A percentile compares a stretch with the other conserved stretches of the same genome.
These are phyloP conservation scores for Aspergillus quadrilineatus DNA, from an alignment of 2,329 filamentous ascomycete genomes.

Conservation along the genomic window DNA sequence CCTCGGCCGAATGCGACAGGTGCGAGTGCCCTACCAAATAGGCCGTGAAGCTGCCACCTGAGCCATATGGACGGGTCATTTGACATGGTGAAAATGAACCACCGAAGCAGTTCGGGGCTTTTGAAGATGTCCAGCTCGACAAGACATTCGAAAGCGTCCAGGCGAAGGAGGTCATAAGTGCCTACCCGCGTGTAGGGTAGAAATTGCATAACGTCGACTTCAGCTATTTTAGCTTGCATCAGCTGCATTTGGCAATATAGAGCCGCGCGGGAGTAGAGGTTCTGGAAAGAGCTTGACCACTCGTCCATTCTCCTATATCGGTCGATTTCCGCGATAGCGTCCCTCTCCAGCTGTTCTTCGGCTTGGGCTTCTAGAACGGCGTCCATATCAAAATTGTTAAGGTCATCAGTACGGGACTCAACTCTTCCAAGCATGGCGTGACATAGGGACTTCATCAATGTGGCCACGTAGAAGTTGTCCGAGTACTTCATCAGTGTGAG, in stretches of 20 bases:
- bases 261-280: constrained; percentile 62
- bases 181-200: constrained; percentile 60
- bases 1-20: constrained; percentile 59
- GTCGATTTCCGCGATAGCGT: constrained; percentile 61
- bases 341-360: constrained; percentile 56
- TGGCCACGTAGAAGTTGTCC: constrained; percentile 84
- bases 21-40: constrained; percentile 58
- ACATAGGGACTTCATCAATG: constrained; percentile 66
- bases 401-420: constrained; percentile 41
- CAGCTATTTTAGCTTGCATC: constrained; percentile 53
- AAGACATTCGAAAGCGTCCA: constrained; percentile 60
- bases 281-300: constrained; percentile 66
- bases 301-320: constrained; percentile 65
- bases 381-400: constrained; percentile 48
- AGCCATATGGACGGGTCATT: constrained; percentile 60
- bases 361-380: constrained; percentile 51
- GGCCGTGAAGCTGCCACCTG: constrained; percentile 51
- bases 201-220: constrained; percentile 56
- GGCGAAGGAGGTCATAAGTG: constrained; percentile 60
- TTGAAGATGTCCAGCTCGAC: constrained; percentile 56
- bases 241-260: constrained; percentile 59
- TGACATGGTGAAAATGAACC: constrained; percentile 57
- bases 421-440: constrained; percentile 52
- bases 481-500: constrained; percentile 58
- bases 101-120: constrained; percentile 53